A percentile compares a stretch with the other conserved stretches of the same genome.
Conservation (phyloP, 169 alveolate genomes). For the Plasmodium cynomolgi region DNA sequence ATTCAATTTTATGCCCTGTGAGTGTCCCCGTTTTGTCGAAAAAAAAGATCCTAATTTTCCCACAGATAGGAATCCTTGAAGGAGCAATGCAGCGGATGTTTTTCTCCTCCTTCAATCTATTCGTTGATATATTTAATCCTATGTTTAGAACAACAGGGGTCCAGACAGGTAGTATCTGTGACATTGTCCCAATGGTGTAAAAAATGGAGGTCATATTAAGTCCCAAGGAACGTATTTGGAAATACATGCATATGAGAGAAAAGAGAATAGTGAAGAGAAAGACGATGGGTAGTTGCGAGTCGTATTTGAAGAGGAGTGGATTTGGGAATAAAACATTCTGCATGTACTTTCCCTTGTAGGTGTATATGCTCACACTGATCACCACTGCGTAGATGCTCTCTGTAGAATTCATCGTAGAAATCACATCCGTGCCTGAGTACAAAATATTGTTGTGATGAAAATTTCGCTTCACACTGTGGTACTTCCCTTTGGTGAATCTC, state of each 20-base stretch:
- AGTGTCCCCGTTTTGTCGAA: constrained; percentile 99
- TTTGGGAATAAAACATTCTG: constrained; percentile 94
- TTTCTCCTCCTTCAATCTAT: constrained; percentile 89
- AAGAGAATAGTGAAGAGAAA: constrained; percentile 79
- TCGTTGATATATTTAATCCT: constrained; percentile 94
- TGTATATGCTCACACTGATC: constrained; percentile 91
- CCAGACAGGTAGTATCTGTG: constrained; percentile 95
- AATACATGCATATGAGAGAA: constrained; percentile 81
- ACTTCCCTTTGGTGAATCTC: neutral
- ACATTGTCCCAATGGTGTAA: constrained; percentile 87
- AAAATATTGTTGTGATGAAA: constrained; percentile 70
- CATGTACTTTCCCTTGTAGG: constrained; percentile 94
- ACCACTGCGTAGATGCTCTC: constrained; percentile 90
- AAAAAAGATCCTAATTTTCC: constrained; percentile 94
- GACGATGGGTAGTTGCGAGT: constrained; percentile 85
- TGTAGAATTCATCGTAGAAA: constrained; percentile 80
- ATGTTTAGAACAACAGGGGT: constrained; percentile 94
- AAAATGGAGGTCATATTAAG: constrained; percentile 88
- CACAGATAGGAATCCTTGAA: constrained; percentile 96
- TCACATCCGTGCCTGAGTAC: constrained; percentile 84
- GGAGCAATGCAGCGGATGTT: constrained; percentile 95
- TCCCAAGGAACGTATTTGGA: constrained; percentile 83
- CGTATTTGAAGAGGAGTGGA: constrained; percentile 85
- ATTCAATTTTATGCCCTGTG: constrained; percentile 94
- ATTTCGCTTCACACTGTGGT: neutral